phyloP scores from a whole-genome alignment of 1,284 basidiomycete genomes.

The Leucoagaricus sp. region DNA sequence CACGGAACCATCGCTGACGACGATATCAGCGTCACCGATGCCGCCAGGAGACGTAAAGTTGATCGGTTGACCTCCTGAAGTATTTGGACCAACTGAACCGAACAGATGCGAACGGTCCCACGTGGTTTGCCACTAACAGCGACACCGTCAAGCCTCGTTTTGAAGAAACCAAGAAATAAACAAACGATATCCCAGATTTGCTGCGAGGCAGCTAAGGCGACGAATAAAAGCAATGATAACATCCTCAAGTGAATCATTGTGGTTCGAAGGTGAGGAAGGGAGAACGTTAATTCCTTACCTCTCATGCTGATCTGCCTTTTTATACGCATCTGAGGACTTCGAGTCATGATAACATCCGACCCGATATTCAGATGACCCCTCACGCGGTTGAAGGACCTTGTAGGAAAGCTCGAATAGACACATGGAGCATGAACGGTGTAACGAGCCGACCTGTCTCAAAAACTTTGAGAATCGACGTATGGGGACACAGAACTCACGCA shows the following conservation, averaged over 20 bases:
- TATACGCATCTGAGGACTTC: too few species aligned
- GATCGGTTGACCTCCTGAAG: slow-evolving; percentile 42
- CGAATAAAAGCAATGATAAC: neutral
- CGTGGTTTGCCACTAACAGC: slow-evolving; percentile 58
- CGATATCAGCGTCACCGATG: slow-evolving; percentile 48
- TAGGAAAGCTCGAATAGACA: neutral
- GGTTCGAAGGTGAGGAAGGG: neutral
- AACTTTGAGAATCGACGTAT: neutral
- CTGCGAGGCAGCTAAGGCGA: slow-evolving; percentile 30
- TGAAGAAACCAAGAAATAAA: slow-evolving; percentile 12
- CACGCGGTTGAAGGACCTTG: neutral
- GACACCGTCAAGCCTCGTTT: neutral
- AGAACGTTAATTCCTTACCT: too few species aligned
- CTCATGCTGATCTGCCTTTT: neutral
- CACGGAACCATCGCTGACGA: slow-evolving; percentile 41
- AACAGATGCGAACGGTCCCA: slow-evolving; percentile 57
- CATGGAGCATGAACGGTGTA: neutral
- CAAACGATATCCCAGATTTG: slow-evolving; percentile 50
- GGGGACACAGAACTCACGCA: too few species aligned
- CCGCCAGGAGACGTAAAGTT: slow-evolving; percentile 50
- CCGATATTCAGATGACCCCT: neutral
- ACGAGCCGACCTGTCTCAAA: neutral
- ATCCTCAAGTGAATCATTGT: neutral
- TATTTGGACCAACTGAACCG: slow-evolving; percentile 40
- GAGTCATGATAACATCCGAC: neutral